Conservation (phyloP, 768 basidiomycete species). For the Russula virescens region DNA sequence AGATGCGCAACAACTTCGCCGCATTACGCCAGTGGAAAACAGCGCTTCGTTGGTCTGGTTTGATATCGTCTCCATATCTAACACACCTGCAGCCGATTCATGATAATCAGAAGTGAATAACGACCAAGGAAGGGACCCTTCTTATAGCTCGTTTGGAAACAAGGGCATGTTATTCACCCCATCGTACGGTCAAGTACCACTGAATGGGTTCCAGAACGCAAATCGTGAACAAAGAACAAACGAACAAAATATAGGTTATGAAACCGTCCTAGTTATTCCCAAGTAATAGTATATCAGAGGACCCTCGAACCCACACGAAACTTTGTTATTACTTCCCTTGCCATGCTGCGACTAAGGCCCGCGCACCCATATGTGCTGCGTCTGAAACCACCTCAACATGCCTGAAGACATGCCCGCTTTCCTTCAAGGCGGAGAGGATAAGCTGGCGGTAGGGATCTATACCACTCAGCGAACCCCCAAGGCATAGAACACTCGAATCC, state of each 20-base stretch:
- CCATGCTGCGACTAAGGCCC: constrained; percentile 40
- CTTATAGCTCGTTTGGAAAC: not conserved
- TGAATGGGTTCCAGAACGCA: not conserved
- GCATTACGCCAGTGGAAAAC: not conserved
- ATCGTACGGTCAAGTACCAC: not conserved
- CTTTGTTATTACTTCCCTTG: constrained; percentile 1
- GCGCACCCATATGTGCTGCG: constrained; percentile 59
- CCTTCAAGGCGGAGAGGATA: constrained; percentile 48
- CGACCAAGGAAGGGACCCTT: not conserved
- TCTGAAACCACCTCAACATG: constrained; percentile 65
- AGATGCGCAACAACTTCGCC: not conserved
- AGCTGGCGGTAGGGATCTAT: constrained; percentile 52
- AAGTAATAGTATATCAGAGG: not conserved
- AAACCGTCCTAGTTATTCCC: not conserved
- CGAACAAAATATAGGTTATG: not conserved
- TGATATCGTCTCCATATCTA: not conserved
- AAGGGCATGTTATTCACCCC: not conserved
- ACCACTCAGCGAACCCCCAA: constrained; percentile 75
- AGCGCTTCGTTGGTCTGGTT: not conserved
- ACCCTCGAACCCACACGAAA: not conserved
- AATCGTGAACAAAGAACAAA: not conserved
- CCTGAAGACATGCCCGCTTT: constrained; percentile 56
- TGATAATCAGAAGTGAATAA: not conserved
- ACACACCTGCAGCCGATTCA: no score
- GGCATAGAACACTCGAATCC: constrained; percentile 55